A percentile compares a stretch with the other conserved stretches of the same genome.
These are phyloP conservation scores for Mycena sanguinolenta DNA, from an alignment of 768 basidiomycete genomes.

Conservation along the genomic window DNA sequence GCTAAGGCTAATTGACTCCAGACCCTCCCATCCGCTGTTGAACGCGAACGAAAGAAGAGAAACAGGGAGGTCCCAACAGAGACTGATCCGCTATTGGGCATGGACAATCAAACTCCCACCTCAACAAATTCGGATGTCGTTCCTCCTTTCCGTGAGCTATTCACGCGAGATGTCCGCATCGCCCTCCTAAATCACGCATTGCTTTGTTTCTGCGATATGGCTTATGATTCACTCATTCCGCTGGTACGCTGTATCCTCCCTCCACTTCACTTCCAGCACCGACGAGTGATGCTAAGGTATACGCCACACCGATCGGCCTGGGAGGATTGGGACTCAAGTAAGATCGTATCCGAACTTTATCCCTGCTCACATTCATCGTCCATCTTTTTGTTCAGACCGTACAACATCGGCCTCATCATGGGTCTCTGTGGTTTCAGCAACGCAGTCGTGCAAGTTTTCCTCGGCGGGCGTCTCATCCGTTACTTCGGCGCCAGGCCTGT, in stretches of 20 bases:
- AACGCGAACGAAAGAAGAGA: neutral
- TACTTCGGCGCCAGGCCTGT: neutral
- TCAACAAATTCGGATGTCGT: neutral
- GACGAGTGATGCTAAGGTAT: neutral
- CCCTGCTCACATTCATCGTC: too few relatives aligned
- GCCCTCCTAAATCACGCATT: slow-evolving; percentile 8
- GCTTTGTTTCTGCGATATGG: slow-evolving; percentile 15
- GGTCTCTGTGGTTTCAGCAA: neutral
- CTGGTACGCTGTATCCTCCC: neutral
- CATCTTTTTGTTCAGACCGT: neutral
- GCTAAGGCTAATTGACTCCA: neutral
- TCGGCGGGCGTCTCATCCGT: neutral
- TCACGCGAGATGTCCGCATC: slow-evolving; percentile 1
- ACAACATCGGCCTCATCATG: slow-evolving; percentile 3
- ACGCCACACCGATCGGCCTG: neutral
- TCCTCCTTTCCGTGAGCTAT: neutral
- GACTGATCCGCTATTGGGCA: neutral
- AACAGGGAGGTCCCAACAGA: neutral
- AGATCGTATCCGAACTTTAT: neutral
- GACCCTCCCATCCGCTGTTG: neutral
- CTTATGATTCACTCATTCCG: neutral
- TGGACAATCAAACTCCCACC: neutral
- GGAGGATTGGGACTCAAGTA: slow-evolving; percentile 3
- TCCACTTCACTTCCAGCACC: neutral
- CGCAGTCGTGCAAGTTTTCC: neutral